These are phyloP conservation scores for Davidsoniella virescens DNA, from an alignment of 2,329 filamentous ascomycete species.

Conservation along the genomic window DNA sequence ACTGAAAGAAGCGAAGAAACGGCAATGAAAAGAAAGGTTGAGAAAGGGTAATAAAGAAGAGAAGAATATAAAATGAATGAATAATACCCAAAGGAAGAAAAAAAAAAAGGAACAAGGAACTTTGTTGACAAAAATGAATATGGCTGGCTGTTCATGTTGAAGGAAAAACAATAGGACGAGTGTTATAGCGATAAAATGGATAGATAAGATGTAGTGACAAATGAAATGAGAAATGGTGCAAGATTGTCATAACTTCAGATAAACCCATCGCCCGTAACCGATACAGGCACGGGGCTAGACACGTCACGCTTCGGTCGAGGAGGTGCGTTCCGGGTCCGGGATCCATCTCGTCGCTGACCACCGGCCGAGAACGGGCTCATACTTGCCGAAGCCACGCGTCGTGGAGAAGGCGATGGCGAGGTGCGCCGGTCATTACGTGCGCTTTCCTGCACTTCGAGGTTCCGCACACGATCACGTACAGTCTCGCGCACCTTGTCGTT, in stretches of 20 bases:
- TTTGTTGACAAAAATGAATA: background rate
- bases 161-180: too few relatives aligned
- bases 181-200: too few relatives aligned
- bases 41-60: background rate
- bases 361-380: background rate
- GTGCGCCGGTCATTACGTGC: too few relatives aligned
- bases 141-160: background rate
- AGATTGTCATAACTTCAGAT: background rate
- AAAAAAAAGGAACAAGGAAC: too few relatives aligned
- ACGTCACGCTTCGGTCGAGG: slow-evolving; percentile 6
- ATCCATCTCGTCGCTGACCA: background rate
- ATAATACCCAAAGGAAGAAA: background rate
- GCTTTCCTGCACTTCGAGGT: slow-evolving; percentile 7
- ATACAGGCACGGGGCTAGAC: background rate
- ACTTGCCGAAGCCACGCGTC: background rate
- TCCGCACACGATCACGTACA: slow-evolving; percentile 9
- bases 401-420: background rate
- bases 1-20: background rate
- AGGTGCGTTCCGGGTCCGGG: background rate
- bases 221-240: too few relatives aligned
- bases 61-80: background rate
- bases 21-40: background rate
- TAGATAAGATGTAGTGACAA: too few relatives aligned
- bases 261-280: background rate
- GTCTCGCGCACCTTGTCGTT: background rate